Percentiles rank a stretch among this genome's conserved stretches.
phyloP scores from a whole-genome alignment of 257 asterid genomes.

The Jasminum sambac region DNA sequence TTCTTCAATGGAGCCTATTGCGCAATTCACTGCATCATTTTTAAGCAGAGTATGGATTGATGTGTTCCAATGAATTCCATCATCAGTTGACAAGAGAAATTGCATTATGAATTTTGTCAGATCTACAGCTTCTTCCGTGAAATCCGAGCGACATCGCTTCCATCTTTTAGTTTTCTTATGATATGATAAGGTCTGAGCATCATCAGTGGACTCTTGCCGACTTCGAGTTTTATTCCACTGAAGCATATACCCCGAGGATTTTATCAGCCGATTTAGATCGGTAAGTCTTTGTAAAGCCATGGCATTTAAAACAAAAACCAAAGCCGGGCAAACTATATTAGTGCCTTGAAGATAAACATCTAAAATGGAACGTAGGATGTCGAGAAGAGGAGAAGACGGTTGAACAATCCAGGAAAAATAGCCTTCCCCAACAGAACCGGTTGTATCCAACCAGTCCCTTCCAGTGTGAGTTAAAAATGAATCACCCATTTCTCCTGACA shows the following conservation, averaged over 20 bases:
- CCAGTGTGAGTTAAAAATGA: conserved; percentile 57
- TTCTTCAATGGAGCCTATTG: conserved; percentile 59
- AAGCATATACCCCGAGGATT: conserved; percentile 65
- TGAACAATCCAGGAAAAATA: conserved; percentile 62
- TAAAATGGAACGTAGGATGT: conserved; percentile 51
- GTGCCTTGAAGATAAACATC: conserved; percentile 53
- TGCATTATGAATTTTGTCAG: conserved; percentile 59
- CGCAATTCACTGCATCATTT: conserved; percentile 35
- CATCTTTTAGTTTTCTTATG: conserved; percentile 53
- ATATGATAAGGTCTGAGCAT: conserved; percentile 34
- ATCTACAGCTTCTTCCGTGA: conserved; percentile 64
- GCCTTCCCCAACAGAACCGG: conserved; percentile 49
- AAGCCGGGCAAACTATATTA: conserved; percentile 50
- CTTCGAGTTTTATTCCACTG: conserved; percentile 44
- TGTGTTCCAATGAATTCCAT: conserved; percentile 30
- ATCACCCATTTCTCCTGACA: conserved; percentile 63
- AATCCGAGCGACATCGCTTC: conserved; percentile 42
- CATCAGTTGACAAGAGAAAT: conserved; percentile 41
- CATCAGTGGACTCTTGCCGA: conserved; percentile 42
- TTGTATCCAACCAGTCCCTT: conserved; percentile 69
- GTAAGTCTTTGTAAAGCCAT: conserved; percentile 81
- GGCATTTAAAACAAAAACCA: conserved; percentile 61
- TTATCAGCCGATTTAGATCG: conserved; percentile 68
- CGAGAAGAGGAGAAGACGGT: conserved; percentile 63
- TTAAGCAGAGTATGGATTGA: conserved; percentile 33